Evolutionary conservation across 2,329 filamentous ascomycete species (phyloP).

Genomic region (Bipolaris cookei): DNA sequence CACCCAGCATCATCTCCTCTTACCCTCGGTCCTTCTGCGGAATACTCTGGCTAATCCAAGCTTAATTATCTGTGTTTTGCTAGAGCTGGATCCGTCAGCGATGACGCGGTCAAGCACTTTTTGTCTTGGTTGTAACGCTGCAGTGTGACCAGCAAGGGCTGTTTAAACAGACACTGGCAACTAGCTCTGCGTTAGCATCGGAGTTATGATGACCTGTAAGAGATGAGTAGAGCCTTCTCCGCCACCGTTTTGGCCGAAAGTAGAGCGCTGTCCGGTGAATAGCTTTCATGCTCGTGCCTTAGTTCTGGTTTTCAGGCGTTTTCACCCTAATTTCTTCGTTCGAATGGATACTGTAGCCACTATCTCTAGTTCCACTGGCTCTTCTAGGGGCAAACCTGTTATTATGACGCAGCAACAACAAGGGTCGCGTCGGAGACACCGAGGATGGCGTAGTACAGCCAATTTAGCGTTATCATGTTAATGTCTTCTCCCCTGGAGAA

Average conservation of each 20-base stretch:
- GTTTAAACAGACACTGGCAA: conserved; percentile 8
- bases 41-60: conserved; percentile 1
- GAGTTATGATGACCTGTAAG: not conserved
- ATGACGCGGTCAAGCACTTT: conserved; percentile 1
- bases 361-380: conserved; percentile 7
- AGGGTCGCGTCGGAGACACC: not conserved
- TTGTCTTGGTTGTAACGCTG: conserved; percentile 5
- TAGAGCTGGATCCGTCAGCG: not conserved
- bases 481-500: conserved; percentile 4
- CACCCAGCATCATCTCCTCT: not conserved
- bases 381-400: conserved; percentile 2
- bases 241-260: conserved; percentile 1
- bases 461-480: conserved; percentile 3
- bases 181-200: conserved; percentile 1
- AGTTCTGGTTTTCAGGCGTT: conserved; percentile 1
- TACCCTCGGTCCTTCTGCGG: conserved; percentile 1
- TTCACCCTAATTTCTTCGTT: conserved; percentile 7
- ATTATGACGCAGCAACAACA: not conserved
- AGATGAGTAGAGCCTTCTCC: conserved; percentile 4
- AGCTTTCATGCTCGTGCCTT: conserved; percentile 9
- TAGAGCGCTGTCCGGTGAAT: conserved; percentile 5
- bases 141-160: conserved; percentile 1
- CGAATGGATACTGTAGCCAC: conserved; percentile 2
- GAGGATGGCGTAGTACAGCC: not conserved
- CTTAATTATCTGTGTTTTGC: conserved; percentile 1